A percentile compares a stretch with the other conserved stretches of the same genome.
phyloP scores from a whole-genome alignment of 2,329 filamentous ascomycete species.

The Lasiodiplodia gonubiensis region DNA sequence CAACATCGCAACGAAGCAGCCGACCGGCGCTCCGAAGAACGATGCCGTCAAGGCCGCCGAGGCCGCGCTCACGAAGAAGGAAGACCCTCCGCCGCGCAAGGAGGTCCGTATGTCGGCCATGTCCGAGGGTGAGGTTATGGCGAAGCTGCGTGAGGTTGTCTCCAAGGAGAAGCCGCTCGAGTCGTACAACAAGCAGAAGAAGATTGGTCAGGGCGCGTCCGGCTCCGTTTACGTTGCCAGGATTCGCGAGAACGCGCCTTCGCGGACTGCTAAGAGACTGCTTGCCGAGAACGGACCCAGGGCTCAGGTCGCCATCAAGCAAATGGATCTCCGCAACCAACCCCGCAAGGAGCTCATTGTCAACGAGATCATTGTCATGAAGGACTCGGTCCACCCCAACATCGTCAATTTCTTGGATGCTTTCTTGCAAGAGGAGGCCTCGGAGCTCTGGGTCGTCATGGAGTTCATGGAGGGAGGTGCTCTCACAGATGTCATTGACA shows the following conservation, averaged over 20 bases:
- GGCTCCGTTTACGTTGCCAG: constrained; percentile 98
- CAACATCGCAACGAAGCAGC: constrained; percentile 56
- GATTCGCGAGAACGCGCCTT: constrained; percentile 86
- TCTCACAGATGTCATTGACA: constrained; percentile 97
- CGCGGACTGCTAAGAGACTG: constrained; percentile 77
- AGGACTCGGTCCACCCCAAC: constrained; percentile 96
- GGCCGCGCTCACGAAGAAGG: constrained; percentile 79
- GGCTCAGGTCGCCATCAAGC: constrained; percentile 96
- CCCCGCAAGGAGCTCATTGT: constrained; percentile 98
- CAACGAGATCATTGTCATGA: constrained; percentile 99
- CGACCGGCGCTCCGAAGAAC: constrained; percentile 56
- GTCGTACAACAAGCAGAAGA: constrained; percentile 99
- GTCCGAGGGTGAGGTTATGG: constrained; percentile 97
- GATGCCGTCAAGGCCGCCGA: constrained; percentile 89
- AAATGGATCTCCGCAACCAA: constrained; percentile 98
- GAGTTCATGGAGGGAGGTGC: constrained; percentile 99
- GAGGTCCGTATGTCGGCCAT: constrained; percentile 98
- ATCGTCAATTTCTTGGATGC: constrained; percentile 99
- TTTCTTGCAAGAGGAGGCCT: constrained; percentile 91
- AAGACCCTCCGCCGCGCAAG: constrained; percentile 73
- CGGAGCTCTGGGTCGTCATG: constrained; percentile 99
- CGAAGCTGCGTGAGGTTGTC: constrained; percentile 89
- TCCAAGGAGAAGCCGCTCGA: constrained; percentile 93
- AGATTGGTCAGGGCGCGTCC: constrained; percentile 97
- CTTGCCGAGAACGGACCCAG: constrained; percentile 79